phyloP scores from a whole-genome alignment of 2,329 filamentous ascomycete species.

The Coniochaeta sp. region DNA sequence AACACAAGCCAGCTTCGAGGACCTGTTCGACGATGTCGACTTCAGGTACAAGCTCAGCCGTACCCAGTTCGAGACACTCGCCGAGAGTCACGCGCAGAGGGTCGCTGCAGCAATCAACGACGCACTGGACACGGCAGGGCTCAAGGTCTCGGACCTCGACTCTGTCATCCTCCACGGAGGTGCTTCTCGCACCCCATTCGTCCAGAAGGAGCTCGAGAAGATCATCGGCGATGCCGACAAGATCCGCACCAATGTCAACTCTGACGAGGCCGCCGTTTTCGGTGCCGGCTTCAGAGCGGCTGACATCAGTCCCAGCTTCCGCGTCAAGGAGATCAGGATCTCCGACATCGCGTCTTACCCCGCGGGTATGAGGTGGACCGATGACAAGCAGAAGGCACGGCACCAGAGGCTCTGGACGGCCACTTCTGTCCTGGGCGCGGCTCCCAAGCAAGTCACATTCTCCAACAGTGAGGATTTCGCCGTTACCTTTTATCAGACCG shows the following conservation, averaged over 20 bases:
- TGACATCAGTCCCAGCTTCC: slow-evolving; percentile 87
- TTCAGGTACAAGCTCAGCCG: slow-evolving; percentile 87
- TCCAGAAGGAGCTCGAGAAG: slow-evolving; percentile 81
- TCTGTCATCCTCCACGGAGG: slow-evolving; percentile 93
- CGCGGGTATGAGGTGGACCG: slow-evolving; percentile 67
- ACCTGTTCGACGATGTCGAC: slow-evolving; percentile 83
- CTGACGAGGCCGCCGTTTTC: slow-evolving; percentile 93
- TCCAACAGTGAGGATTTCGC: slow-evolving; percentile 76
- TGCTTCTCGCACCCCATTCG: slow-evolving; percentile 83
- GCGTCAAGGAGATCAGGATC: slow-evolving; percentile 91
- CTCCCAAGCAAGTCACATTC: slow-evolving; percentile 78
- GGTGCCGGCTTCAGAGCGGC: slow-evolving; percentile 93
- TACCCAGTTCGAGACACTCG: slow-evolving; percentile 72
- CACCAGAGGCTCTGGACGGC: slow-evolving; percentile 80
- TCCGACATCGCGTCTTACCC: slow-evolving; percentile 70
- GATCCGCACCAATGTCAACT: slow-evolving; percentile 89
- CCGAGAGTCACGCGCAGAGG: slow-evolving; percentile 58
- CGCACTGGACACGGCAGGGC: slow-evolving; percentile 65
- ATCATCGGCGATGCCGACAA: slow-evolving; percentile 66
- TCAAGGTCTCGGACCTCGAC: slow-evolving; percentile 70
- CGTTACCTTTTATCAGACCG: slow-evolving; percentile 71
- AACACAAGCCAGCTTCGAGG: slow-evolving; percentile 74
- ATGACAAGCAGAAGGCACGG: slow-evolving; percentile 60
- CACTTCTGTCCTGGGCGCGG: slow-evolving; percentile 64
- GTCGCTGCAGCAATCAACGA: slow-evolving; percentile 63